phyloP scores from a whole-genome alignment of 2,329 filamentous ascomycete genomes.

The Scedosporium boydii region DNA sequence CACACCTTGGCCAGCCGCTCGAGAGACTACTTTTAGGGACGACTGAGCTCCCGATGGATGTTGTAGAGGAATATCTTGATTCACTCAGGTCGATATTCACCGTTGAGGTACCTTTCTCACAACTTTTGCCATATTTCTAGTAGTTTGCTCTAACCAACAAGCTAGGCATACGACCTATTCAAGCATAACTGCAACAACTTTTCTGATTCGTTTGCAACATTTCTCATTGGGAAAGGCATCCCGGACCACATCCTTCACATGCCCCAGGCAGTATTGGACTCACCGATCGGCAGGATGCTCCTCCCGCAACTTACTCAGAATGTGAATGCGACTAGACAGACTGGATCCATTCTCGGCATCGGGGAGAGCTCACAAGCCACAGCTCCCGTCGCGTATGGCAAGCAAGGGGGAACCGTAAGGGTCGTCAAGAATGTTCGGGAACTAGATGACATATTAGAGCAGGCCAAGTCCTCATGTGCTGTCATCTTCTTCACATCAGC shows the following conservation, averaged over 20 bases:
- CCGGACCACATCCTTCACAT: constrained; percentile 79
- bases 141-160: background rate
- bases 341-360: constrained; percentile 44
- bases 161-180: constrained; percentile 74
- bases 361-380: constrained; percentile 22
- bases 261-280: constrained; percentile 74
- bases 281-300: constrained; percentile 82
- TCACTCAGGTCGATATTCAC: constrained; percentile 78
- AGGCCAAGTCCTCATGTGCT: constrained; percentile 60
- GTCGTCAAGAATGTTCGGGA: background rate
- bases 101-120: constrained; percentile 45
- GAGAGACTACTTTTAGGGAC: constrained; percentile 64
- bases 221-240: constrained; percentile 80
- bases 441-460: constrained; percentile 39
- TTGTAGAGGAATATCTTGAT: constrained; percentile 79
- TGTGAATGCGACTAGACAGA: constrained; percentile 37
- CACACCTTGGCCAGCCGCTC: constrained; percentile 79
- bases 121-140: too few relatives aligned
- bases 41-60: constrained; percentile 69
- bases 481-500: constrained; percentile 89
- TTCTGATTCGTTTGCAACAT: constrained; percentile 83
- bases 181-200: constrained; percentile 98
- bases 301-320: constrained; percentile 56
- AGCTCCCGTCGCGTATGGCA: constrained; percentile 17
- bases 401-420: constrained; percentile 5